Conservation (phyloP, 169 alveolate species). For the Eimeria zaria region DNA sequence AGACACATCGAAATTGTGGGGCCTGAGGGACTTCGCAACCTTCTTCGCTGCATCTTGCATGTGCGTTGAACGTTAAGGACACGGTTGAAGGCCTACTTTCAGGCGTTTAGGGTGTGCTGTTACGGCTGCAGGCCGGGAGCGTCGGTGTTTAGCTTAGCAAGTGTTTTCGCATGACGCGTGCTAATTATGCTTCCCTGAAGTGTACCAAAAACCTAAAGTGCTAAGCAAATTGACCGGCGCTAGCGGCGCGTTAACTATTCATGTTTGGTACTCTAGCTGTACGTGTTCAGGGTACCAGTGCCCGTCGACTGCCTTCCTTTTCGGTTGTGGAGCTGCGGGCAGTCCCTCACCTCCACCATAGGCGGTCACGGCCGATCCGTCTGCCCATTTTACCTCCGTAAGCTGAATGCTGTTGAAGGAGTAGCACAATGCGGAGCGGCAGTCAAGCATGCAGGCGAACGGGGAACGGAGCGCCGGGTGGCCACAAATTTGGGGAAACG, state of each 20-base stretch:
- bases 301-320: constrained; percentile 61
- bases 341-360: constrained; percentile 66
- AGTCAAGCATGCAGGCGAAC: neutral
- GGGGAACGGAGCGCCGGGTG: neutral
- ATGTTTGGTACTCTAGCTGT: neutral
- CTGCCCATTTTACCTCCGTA: constrained; percentile 61
- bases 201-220: neutral
- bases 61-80: constrained; percentile 59
- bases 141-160: neutral
- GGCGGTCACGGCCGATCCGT: constrained; percentile 72
- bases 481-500: neutral
- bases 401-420: neutral
- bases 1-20: constrained; percentile 89
- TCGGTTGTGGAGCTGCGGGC: constrained; percentile 72
- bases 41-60: constrained; percentile 77
- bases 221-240: neutral
- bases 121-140: neutral
- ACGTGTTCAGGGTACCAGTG: constrained; percentile 63
- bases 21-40: constrained; percentile 89
- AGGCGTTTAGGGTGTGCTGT: neutral
- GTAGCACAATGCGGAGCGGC: neutral
- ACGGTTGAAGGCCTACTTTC: neutral
- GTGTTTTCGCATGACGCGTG: neutral
- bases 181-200: neutral
- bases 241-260: neutral